These are phyloP conservation scores for Capsicum baccatum DNA, from an alignment of 257 asterid species.

Conservation along the genomic window DNA sequence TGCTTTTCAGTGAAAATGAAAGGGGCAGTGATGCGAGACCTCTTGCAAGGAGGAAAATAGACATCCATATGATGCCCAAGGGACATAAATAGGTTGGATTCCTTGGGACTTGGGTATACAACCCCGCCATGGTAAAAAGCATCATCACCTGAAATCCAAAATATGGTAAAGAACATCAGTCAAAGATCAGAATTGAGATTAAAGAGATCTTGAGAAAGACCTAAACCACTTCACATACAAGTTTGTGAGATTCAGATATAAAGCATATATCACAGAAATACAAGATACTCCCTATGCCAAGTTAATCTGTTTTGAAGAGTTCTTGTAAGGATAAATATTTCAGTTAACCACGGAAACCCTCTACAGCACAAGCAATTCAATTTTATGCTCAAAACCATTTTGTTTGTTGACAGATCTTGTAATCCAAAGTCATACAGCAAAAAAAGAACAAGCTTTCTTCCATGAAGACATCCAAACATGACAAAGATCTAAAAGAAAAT, in stretches of 20 bases:
- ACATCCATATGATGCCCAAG: conserved; percentile 65
- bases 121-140: conserved; percentile 59
- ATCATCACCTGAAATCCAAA: conserved; percentile 55
- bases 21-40: conserved; percentile 81
- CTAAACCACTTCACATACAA: neutral
- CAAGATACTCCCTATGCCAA: neutral
- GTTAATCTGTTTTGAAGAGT: neutral
- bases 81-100: conserved; percentile 53
- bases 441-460: too few species aligned
- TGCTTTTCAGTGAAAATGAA: conserved; percentile 50
- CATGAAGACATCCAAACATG: too few species aligned
- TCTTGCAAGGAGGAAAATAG: conserved; percentile 73
- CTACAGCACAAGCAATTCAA: too few species aligned
- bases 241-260: neutral
- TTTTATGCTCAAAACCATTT: too few species aligned
- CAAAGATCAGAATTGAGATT: neutral
- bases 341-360: too few species aligned
- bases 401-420: too few species aligned
- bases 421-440: too few species aligned
- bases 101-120: conserved; percentile 60
- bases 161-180: conserved; percentile 33
- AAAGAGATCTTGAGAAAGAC: neutral
- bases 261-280: conserved; percentile 19
- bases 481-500: too few species aligned
- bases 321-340: too few species aligned